These are phyloP conservation scores for Ceratocystis alfenasii DNA, from an alignment of 2,329 filamentous ascomycete species.

Conservation along the genomic window DNA sequence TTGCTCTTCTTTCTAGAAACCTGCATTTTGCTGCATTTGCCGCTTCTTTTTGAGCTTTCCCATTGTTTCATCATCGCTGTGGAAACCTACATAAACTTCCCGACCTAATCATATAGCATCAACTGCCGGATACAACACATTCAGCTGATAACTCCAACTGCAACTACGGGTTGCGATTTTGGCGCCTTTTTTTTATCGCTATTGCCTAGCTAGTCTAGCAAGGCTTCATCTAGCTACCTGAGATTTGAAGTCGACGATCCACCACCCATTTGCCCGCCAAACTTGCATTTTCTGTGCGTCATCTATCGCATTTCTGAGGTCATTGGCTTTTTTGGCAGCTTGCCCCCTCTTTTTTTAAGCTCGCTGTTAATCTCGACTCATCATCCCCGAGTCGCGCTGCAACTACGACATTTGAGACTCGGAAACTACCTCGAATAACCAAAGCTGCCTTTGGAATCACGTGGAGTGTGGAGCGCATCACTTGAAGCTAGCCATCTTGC, in stretches of 20 bases:
- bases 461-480: not conserved
- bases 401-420: not conserved
- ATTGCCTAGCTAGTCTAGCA: too few relatives aligned
- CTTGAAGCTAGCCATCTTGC: not conserved
- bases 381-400: not conserved
- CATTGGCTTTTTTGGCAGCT: not conserved
- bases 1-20: slow-evolving; percentile 1
- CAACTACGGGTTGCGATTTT: not conserved
- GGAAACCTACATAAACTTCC: not conserved
- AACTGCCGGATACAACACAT: not conserved
- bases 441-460: not conserved
- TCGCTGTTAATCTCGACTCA: not conserved
- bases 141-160: not conserved
- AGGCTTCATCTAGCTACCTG: too few relatives aligned
- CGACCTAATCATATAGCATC: not conserved
- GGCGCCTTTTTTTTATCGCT: too few relatives aligned
- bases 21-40: not conserved
- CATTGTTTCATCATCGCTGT: not conserved
- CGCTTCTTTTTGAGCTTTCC: not conserved
- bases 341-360: not conserved
- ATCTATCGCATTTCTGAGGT: not conserved
- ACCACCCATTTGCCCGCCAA: not conserved
- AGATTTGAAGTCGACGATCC: too few relatives aligned
- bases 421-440: not conserved
- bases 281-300: not conserved